Evolutionary conservation across 1,284 basidiomycete genomes (phyloP).

Genomic region (Puccinia coronata): DNA sequence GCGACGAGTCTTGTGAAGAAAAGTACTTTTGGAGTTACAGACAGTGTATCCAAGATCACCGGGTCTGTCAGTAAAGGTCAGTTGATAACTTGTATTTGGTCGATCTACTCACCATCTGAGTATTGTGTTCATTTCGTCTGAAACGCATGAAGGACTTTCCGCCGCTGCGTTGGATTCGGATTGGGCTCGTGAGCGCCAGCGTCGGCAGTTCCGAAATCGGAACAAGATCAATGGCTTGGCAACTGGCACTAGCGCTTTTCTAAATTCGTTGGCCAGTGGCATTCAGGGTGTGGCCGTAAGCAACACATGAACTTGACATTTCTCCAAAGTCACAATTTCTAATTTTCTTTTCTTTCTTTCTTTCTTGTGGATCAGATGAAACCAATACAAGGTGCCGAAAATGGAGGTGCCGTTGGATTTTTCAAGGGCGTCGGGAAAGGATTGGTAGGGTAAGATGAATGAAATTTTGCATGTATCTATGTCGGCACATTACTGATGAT

Average conservation of each 20-base stretch:
- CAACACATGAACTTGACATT: conserved; percentile 42
- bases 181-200: conserved; percentile 50
- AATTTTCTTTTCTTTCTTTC: conserved; percentile 9
- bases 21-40: conserved; percentile 93
- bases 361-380: conserved; percentile 72
- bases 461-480: conserved; percentile 50
- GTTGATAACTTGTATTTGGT: conserved; percentile 23
- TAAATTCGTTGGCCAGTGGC: conserved; percentile 89
- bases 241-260: conserved; percentile 89
- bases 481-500: conserved; percentile 47
- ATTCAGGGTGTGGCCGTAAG: conserved; percentile 90
- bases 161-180: conserved; percentile 48
- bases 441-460: conserved; percentile 73
- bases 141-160: conserved; percentile 39
- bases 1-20: conserved; percentile 99
- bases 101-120: background rate
- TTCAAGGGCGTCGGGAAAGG: conserved; percentile 98
- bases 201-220: conserved; percentile 46
- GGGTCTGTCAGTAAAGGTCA: conserved; percentile 93
- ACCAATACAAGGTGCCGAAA: conserved; percentile 94
- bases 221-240: conserved; percentile 59
- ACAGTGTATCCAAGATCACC: conserved; percentile 95
- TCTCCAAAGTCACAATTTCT: background rate
- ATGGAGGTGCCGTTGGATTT: conserved; percentile 90
- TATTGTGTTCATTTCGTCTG: background rate